Evolutionary conservation across 1,139 yeast species (phyloP).

Genomic region (Pneumocystis carinii): DNA sequence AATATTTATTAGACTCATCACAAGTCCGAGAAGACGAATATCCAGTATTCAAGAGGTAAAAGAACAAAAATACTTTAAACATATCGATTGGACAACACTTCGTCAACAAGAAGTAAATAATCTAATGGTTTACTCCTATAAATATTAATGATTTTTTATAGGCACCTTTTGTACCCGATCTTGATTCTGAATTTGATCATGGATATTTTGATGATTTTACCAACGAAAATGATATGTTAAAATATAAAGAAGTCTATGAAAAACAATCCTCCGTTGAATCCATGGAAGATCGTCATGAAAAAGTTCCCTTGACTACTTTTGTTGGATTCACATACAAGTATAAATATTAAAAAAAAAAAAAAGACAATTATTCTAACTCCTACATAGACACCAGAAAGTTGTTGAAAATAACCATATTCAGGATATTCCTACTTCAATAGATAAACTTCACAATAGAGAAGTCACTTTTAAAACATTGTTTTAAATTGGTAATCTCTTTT

Average conservation of each 20-base stretch:
- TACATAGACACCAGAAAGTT: neutral
- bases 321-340: slow-evolving; percentile 96
- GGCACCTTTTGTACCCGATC: slow-evolving; percentile 94
- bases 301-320: slow-evolving; percentile 49
- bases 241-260: slow-evolving; percentile 90
- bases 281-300: slow-evolving; percentile 46
- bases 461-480: neutral
- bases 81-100: slow-evolving; percentile 60
- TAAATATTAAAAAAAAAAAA: slow-evolving; percentile 17
- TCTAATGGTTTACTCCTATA: neutral
- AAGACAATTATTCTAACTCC: neutral
- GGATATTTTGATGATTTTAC: slow-evolving; percentile 97
- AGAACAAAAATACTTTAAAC: slow-evolving; percentile 66
- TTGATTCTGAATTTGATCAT: slow-evolving; percentile 94
- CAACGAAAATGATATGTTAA: slow-evolving; percentile 92
- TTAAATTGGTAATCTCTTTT: neutral
- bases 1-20: slow-evolving; percentile 37
- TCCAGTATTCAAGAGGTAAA: slow-evolving; percentile 68
- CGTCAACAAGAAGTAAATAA: slow-evolving; percentile 35
- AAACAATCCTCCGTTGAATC: slow-evolving; percentile 75
- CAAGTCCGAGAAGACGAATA: slow-evolving; percentile 62
- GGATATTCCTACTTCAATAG: neutral
- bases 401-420: neutral
- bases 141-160: slow-evolving; percentile 7
- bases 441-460: neutral